These are phyloP conservation scores for Suhomyces prunicola DNA, from an alignment of 805 yeast genomes.

Conservation along the genomic window DNA sequence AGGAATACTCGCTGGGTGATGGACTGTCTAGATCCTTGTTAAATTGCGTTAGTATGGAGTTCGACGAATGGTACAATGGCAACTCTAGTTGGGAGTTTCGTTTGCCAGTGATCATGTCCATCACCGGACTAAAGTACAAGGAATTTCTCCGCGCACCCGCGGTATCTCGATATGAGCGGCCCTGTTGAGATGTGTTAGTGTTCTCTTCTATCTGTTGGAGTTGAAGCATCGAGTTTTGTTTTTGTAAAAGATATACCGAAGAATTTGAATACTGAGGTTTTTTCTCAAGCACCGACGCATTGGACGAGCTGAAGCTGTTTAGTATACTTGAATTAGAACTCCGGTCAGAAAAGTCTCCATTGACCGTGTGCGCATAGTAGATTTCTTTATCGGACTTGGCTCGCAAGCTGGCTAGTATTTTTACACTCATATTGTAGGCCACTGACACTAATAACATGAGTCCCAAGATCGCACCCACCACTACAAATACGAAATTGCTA, in stretches of 20 bases:
- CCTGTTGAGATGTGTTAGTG: slow-evolving; percentile 17
- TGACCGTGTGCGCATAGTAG: slow-evolving; percentile 17
- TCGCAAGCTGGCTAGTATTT: slow-evolving; percentile 18
- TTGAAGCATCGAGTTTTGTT: slow-evolving; percentile 9
- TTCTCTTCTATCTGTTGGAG: slow-evolving; percentile 7
- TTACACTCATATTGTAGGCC: slow-evolving; percentile 19
- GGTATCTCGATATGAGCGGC: slow-evolving; percentile 29
- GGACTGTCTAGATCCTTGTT: neutral
- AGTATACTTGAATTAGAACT: slow-evolving; percentile 7
- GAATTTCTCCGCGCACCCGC: slow-evolving; percentile 33
- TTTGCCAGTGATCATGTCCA: slow-evolving; percentile 27
- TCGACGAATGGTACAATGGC: slow-evolving; percentile 12
- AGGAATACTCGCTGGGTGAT: slow-evolving; percentile 3
- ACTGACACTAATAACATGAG: slow-evolving; percentile 16
- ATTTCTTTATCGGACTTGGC: slow-evolving; percentile 35
- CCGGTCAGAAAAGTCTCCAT: slow-evolving; percentile 3
- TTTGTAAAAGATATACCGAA: slow-evolving; percentile 10
- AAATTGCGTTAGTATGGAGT: neutral
- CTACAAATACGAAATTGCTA: slow-evolving; percentile 41
- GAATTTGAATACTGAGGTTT: slow-evolving; percentile 13
- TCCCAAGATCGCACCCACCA: slow-evolving; percentile 36
- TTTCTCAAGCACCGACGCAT: slow-evolving; percentile 23
- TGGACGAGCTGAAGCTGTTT: slow-evolving; percentile 13
- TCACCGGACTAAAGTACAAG: slow-evolving; percentile 53
- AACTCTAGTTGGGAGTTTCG: slow-evolving; percentile 12